Evolutionary conservation across 306 rosid species (phyloP).

Genomic region (Corylus americana): DNA sequence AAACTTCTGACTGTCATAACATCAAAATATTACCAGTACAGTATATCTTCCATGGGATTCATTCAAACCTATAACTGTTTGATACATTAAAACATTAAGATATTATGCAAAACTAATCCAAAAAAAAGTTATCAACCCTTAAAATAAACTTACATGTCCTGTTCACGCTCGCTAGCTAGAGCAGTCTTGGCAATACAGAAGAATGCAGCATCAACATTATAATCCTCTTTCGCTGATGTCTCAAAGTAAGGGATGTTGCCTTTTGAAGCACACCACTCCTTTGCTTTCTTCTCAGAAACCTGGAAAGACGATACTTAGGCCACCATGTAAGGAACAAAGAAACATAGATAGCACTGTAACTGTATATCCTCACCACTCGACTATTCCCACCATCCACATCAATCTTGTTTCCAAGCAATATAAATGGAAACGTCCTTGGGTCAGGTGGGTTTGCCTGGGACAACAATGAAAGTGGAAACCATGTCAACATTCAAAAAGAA

Average conservation of each 20-base stretch:
- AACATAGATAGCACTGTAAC: neutral
- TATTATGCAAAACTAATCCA: neutral
- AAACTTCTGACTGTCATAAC: neutral
- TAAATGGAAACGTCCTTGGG: conserved; percentile 76
- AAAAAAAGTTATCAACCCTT: neutral
- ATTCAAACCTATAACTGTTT: neutral
- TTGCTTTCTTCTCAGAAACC: conserved; percentile 98
- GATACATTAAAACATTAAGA: neutral
- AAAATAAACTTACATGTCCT: conserved; percentile 73
- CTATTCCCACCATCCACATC: conserved; percentile 96
- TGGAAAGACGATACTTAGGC: conserved; percentile 42
- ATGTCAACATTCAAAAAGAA: neutral
- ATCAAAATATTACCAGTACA: neutral
- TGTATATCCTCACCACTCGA: conserved; percentile 72
- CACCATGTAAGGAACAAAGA: conserved; percentile 9
- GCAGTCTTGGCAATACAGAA: conserved; percentile 83
- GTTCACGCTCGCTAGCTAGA: conserved; percentile 71
- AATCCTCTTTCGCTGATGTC: conserved; percentile 94
- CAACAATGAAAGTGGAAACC: conserved; percentile 14
- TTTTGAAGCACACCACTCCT: conserved; percentile 86
- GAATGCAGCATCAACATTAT: conserved; percentile 86
- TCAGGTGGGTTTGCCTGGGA: conserved; percentile 73
- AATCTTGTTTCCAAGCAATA: conserved; percentile 90
- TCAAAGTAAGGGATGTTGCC: conserved; percentile 84
- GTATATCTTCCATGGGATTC: neutral